These are phyloP conservation scores for Globisporangium nodosum DNA, from an alignment of 352 stramenopile species.

Conservation along the genomic window DNA sequence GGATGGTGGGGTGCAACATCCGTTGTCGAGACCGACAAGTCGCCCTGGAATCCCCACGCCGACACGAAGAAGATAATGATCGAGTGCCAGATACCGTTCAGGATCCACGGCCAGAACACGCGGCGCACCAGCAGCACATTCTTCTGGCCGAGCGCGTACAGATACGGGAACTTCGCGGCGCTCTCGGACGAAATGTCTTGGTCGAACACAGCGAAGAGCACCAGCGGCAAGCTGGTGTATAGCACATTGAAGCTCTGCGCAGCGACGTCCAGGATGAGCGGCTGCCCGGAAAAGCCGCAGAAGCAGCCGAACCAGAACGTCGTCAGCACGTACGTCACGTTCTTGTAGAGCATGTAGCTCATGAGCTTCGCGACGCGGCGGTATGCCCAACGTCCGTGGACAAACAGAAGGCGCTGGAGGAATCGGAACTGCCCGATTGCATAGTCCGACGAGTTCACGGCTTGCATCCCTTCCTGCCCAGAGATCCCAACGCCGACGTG, in stretches of 20 bases:
- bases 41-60: conserved; percentile 49
- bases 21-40: conserved; percentile 19
- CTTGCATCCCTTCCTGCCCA: conserved; percentile 89
- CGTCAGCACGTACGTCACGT: conserved; percentile 79
- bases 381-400: conserved; percentile 92
- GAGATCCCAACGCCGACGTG: conserved; percentile 92
- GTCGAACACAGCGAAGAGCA: conserved; percentile 75
- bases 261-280: conserved; percentile 70
- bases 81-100: conserved; percentile 80
- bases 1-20: conserved; percentile 14
- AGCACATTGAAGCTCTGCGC: conserved; percentile 83
- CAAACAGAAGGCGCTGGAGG: conserved; percentile 86
- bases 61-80: conserved; percentile 82
- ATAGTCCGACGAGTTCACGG: conserved; percentile 93
- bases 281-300: conserved; percentile 71
- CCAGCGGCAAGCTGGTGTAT: conserved; percentile 69
- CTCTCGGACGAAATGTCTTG: conserved; percentile 71
- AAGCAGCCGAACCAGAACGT: conserved; percentile 85
- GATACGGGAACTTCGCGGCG: conserved; percentile 50
- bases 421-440: conserved; percentile 93
- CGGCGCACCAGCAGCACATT: conserved; percentile 46
- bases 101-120: conserved; percentile 85
- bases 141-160: conserved; percentile 68
- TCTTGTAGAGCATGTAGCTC: conserved; percentile 96
- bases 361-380: conserved; percentile 90